A percentile compares a stretch with the other conserved stretches of the same genome.
These are phyloP conservation scores for Mycosphaerella sp. DNA, from an alignment of 2,329 filamentous ascomycete species.

Conservation along the genomic window DNA sequence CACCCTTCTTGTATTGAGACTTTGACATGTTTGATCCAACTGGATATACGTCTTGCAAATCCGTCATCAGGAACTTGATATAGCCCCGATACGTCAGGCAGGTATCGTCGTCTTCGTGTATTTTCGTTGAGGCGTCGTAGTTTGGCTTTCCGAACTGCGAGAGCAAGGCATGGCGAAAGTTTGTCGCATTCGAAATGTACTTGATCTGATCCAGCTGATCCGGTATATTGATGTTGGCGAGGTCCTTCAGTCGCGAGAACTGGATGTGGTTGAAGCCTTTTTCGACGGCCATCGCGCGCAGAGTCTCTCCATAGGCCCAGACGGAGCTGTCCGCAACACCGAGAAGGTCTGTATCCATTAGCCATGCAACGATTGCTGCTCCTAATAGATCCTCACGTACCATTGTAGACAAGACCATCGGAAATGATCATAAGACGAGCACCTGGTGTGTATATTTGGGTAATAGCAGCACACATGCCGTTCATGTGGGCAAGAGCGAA, in stretches of 20 bases:
- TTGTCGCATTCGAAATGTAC: slow-evolving; percentile 18
- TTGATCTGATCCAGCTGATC: slow-evolving; percentile 18
- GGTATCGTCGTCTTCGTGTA: slow-evolving; percentile 13
- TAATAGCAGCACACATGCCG: slow-evolving; percentile 13
- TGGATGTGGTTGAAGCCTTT: slow-evolving; percentile 13
- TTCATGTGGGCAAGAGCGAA: slow-evolving; percentile 15
- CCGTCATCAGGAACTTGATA: slow-evolving; percentile 14
- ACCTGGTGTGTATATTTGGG: slow-evolving; percentile 14
- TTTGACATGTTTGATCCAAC: slow-evolving; percentile 10
- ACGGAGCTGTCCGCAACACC: slow-evolving; percentile 11
- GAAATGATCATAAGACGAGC: slow-evolving; percentile 16
- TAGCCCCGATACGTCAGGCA: slow-evolving; percentile 18
- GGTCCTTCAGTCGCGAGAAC: slow-evolving; percentile 16
- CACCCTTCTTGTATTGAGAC: slow-evolving; percentile 12
- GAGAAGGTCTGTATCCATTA: slow-evolving; percentile 9
- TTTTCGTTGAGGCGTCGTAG: slow-evolving; percentile 6
- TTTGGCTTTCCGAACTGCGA: slow-evolving; percentile 12
- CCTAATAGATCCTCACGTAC: background rate
- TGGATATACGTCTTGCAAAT: slow-evolving; percentile 17
- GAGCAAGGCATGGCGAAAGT: slow-evolving; percentile 16
- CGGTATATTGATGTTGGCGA: slow-evolving; percentile 11
- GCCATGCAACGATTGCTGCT: background rate
- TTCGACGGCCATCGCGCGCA: slow-evolving; percentile 9
- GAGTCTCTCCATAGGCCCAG: slow-evolving; percentile 14
- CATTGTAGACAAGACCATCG: slow-evolving; percentile 20